Percentiles rank a stretch among this genome's conserved stretches.
These are phyloP conservation scores for Penicillium daleae DNA, from an alignment of 495 filamentous ascomycete genomes.

Conservation along the genomic window DNA sequence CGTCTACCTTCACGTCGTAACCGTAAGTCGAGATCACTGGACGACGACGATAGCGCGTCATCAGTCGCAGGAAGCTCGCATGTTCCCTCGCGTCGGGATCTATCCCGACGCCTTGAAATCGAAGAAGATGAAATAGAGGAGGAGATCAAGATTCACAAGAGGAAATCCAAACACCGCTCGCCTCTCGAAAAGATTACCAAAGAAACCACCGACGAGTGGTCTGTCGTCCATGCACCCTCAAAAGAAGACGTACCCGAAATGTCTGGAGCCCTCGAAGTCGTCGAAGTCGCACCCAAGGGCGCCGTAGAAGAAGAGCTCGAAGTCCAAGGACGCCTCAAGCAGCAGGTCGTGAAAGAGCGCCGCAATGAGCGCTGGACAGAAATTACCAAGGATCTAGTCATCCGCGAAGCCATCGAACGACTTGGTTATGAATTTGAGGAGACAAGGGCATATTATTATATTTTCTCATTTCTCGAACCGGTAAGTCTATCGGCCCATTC, in stretches of 20 bases:
- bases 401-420: slow-evolving; percentile 82
- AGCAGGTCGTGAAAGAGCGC: slow-evolving; percentile 44
- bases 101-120: neutral
- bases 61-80: neutral
- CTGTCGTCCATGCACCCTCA: slow-evolving; percentile 24
- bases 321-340: slow-evolving; percentile 39
- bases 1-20: slow-evolving; percentile 2
- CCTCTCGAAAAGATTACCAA: neutral
- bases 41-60: slow-evolving; percentile 10
- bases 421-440: slow-evolving; percentile 91
- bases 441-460: slow-evolving; percentile 85
- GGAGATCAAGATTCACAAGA: slow-evolving; percentile 39
- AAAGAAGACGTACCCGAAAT: slow-evolving; percentile 26
- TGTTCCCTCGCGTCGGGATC: slow-evolving; percentile 2
- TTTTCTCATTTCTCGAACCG: slow-evolving; percentile 87
- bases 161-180: slow-evolving; percentile 8
- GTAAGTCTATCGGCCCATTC: slow-evolving; percentile 56
- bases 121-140: slow-evolving; percentile 15
- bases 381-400: slow-evolving; percentile 91
- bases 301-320: slow-evolving; percentile 28
- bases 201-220: slow-evolving; percentile 26
- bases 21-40: slow-evolving; percentile 1
- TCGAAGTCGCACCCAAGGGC: slow-evolving; percentile 29
- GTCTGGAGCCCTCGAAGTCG: slow-evolving; percentile 25
- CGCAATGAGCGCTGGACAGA: slow-evolving; percentile 90